Base-by-base conservation (phyloP, 345 rosid species). In the Erodium maritimum region DNA sequence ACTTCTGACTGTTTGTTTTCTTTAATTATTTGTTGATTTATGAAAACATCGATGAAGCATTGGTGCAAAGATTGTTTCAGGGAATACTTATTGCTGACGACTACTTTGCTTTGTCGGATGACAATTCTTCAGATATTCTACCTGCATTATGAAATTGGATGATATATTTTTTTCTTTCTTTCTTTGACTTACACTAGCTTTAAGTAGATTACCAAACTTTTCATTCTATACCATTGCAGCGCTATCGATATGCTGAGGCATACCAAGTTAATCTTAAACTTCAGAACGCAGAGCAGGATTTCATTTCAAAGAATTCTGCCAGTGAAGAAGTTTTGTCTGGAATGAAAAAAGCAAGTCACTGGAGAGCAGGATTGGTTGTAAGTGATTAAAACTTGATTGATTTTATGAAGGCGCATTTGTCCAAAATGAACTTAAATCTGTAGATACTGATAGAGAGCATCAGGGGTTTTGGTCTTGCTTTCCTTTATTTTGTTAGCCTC, bases 231-330 rank as follows among this genome's bases (percentile, higher is more conserved):
- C 53, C 55, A 42, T 70, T 77, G 70, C 83, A 94, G 99, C 91
- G 99, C 20, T 81, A 77, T 74, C 82, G 90, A 64, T 94, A 90
- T 76, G 77, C 80, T 24, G 86, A 90, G 73, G 97, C 99, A 62
- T 84, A 77, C 75, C 86, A 78, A 71, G 82, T 87, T 56, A 77
- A 87, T 77, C 70, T 60, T 56, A 80, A 66, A 66, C 93, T 94
- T 69, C 82, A 82, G 72, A 72, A 56, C 48, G 56, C 74, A 66
- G 99, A 87, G 82, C 72, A 81, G 73, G 81, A 78, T 20, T 87
- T 79, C 52, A 19, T 81, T 60, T 77, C 80, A 5, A 72, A 62
- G 61, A 70, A 72, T 58, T 53, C 67, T 20, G 54, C 61, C 19
- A 52, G 64, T 62, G 88, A 82, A 75, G 88, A 77, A 62, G 74